These are phyloP conservation scores for Rhizoctonia solani DNA, from an alignment of 1,284 basidiomycete genomes.

Conservation along the genomic window DNA sequence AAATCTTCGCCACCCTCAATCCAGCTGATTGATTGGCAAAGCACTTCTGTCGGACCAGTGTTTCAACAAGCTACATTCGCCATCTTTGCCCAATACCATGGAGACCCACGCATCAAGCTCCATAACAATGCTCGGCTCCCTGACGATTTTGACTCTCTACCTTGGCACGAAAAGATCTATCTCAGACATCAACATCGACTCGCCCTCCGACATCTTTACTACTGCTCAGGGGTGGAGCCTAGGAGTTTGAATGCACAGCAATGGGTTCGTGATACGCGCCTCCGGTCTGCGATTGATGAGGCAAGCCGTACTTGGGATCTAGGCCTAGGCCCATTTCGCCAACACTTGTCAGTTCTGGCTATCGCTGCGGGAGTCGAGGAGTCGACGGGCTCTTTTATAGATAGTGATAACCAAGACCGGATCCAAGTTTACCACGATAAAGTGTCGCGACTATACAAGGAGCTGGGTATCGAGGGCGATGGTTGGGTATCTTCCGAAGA, in stretches of 20 bases:
- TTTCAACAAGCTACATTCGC: conserved; percentile 36
- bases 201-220: conserved; percentile 27
- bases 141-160: conserved; percentile 6
- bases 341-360: not conserved
- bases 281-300: conserved; percentile 25
- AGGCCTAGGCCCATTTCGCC: conserved; percentile 10
- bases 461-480: conserved; percentile 13
- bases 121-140: conserved; percentile 10
- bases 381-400: not conserved
- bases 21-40: conserved; percentile 43
- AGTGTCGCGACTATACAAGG: not conserved
- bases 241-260: conserved; percentile 1
- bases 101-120: conserved; percentile 16
- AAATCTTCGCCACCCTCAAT: conserved; percentile 37
- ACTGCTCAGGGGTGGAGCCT: not conserved
- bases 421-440: conserved; percentile 6
- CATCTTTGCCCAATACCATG: conserved; percentile 19
- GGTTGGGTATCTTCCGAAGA: conserved; percentile 23
- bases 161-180: conserved; percentile 24
- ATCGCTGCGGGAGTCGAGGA: not conserved
- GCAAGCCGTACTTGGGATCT: conserved; percentile 25
- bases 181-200: conserved; percentile 26
- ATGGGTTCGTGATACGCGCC: conserved; percentile 1
- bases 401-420: not conserved
- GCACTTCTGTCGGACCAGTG: conserved; percentile 39